Conservation (phyloP, 179 eudicot genomes). For the Nepenthes alata region DNA sequence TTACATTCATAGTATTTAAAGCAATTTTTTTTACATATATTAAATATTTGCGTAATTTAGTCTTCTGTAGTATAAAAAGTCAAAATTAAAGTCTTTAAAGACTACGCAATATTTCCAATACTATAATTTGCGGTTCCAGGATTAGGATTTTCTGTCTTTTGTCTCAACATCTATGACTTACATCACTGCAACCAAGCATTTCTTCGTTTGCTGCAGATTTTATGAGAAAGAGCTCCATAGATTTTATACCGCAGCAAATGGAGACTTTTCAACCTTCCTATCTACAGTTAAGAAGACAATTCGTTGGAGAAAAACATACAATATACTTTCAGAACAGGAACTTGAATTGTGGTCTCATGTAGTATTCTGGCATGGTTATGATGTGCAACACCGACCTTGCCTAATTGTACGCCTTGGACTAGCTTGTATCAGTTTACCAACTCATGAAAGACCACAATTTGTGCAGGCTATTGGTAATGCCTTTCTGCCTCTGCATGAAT, state of each 20-base stretch:
- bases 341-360: slow-evolving; percentile 72
- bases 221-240: slow-evolving; percentile 58
- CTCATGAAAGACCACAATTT: slow-evolving; percentile 66
- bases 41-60: no score
- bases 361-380: slow-evolving; percentile 90
- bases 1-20: no score
- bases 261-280: slow-evolving; percentile 52
- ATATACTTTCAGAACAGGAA: slow-evolving; percentile 57
- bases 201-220: slow-evolving; percentile 45
- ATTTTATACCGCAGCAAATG: slow-evolving; percentile 67
- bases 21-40: no score
- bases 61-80: no score
- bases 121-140: no score
- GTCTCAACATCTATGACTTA: not conserved
- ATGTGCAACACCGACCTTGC: slow-evolving; percentile 54
- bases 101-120: no score
- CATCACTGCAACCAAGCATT: not conserved
- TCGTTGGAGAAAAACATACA: slow-evolving; percentile 69
- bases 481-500: slow-evolving; percentile 5
- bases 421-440: slow-evolving; percentile 49
- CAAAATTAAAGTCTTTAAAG: no score
- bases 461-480: slow-evolving; percentile 72
- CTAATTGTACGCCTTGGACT: slow-evolving; percentile 73
- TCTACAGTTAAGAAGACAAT: slow-evolving; percentile 74
- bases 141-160: no score